Evolutionary conservation across 768 basidiomycete genomes (phyloP), one percentile per base, ranked within the genome.

Genomic region (Russula sp.): DNA sequence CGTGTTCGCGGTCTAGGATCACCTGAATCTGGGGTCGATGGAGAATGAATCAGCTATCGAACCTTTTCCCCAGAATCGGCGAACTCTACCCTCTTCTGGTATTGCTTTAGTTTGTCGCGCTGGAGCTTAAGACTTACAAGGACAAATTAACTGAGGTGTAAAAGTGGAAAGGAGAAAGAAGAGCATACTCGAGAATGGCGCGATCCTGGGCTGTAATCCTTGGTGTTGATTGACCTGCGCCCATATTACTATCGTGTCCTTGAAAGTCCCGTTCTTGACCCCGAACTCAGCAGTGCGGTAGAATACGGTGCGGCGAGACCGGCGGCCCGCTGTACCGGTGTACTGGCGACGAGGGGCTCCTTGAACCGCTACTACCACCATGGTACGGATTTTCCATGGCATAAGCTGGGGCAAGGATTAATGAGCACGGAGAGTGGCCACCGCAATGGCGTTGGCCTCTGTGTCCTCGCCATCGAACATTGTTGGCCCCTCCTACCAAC

Each of bases 161-260:
- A 62, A 56, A 22, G 10, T 48, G 44, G 51, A 14, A 54, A 61
- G 59, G 27, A 20, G 32, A 81, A 35, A 37, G 31, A 22, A 47
- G 31, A 27, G 39, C 91, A 73, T 66, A 98, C 96, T 98, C 96
- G 64, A 99, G 82, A 65, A 99, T 89, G 49, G 97, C 96, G 67
- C 88, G 84, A 75, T 99, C 97, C 71, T 95, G 95, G 34, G 84
- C 78, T 20, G 97, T 98, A 66, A 99, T 85, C 79, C 91, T 97
- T 53, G 92, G 93, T 39, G 80, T 74, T 42, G 89, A 91, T 73
- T 89, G 87, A 67, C 77, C 82, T 70, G 74, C 80, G 62, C 89
- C 89, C 89, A 91, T 91, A 57, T 34, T 66, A 18, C 31, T 32
- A 27, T 57, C 44, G 40, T 11, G 51, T 40, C 22, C n/a, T 20